These are phyloP conservation scores for Cryptosporidium viatorum DNA, from an alignment of 169 alveolate genomes.

Conservation along the genomic window DNA sequence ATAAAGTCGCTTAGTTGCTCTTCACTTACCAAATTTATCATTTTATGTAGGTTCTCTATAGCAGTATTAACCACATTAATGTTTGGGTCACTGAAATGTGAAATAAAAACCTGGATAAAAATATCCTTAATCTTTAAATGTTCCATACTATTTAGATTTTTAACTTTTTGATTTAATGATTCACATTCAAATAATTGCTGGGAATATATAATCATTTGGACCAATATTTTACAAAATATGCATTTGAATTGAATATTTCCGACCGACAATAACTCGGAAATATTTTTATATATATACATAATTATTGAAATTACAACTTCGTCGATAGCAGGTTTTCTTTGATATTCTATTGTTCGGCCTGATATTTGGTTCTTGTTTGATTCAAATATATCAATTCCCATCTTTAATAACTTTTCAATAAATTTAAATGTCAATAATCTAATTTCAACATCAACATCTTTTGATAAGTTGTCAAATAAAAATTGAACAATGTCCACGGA, in stretches of 20 bases:
- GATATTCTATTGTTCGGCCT: not conserved
- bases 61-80: slow-evolving; percentile 55
- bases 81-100: slow-evolving; percentile 36
- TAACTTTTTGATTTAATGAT: not conserved
- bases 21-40: slow-evolving; percentile 17
- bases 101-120: slow-evolving; percentile 23
- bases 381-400: slow-evolving; percentile 56
- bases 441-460: slow-evolving; percentile 44
- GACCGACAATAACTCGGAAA: slow-evolving; percentile 1
- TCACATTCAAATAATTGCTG: slow-evolving; percentile 6
- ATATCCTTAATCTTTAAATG: not conserved
- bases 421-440: slow-evolving; percentile 4
- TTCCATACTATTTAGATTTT: not conserved
- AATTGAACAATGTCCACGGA: slow-evolving; percentile 17
- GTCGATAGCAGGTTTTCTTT: slow-evolving; percentile 8
- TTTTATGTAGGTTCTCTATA: slow-evolving; percentile 13
- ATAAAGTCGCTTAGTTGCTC: slow-evolving; percentile 7
- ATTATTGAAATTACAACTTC: slow-evolving; percentile 21
- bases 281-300: slow-evolving; percentile 5
- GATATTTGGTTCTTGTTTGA: not conserved
- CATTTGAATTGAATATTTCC: slow-evolving; percentile 18
- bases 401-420: slow-evolving; percentile 1
- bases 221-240: slow-evolving; percentile 18
- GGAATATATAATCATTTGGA: slow-evolving; percentile 19
- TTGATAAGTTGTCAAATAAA: slow-evolving; percentile 1